phyloP scores from a whole-genome alignment of 2,329 filamentous ascomycete species.

The Pochonia chlamydosporia region DNA sequence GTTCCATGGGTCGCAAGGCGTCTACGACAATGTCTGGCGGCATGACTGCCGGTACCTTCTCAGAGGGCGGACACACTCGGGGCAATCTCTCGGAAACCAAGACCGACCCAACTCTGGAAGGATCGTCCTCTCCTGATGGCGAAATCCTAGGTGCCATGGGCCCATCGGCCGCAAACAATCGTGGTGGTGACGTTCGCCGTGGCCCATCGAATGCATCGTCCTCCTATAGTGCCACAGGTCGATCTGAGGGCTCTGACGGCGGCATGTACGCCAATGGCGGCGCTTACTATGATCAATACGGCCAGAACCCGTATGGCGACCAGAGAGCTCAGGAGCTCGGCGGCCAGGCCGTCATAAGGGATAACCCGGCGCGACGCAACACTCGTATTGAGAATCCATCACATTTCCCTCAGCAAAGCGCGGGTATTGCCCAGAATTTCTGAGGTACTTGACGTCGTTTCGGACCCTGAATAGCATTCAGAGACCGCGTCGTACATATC shows the following conservation, averaged over 20 bases:
- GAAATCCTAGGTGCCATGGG: slow-evolving; percentile 82
- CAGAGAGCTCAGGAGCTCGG: slow-evolving; percentile 36
- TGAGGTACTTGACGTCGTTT: slow-evolving; percentile 35
- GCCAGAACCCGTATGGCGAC: slow-evolving; percentile 50
- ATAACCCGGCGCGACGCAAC: slow-evolving; percentile 87
- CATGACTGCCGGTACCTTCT: slow-evolving; percentile 58
- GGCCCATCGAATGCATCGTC: slow-evolving; percentile 95
- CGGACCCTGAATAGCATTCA: neutral
- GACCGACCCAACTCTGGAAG: slow-evolving; percentile 57
- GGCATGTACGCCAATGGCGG: slow-evolving; percentile 40
- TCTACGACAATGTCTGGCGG: slow-evolving; percentile 87
- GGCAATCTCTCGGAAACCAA: slow-evolving; percentile 61
- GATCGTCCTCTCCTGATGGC: slow-evolving; percentile 57
- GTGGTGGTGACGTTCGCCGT: slow-evolving; percentile 67
- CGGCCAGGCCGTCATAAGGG: slow-evolving; percentile 77
- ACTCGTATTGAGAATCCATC: slow-evolving; percentile 89
- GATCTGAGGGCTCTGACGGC: slow-evolving; percentile 63
- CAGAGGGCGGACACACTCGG: slow-evolving; percentile 64
- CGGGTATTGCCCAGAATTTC: slow-evolving; percentile 96
- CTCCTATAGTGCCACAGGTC: slow-evolving; percentile 78
- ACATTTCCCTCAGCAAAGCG: slow-evolving; percentile 86
- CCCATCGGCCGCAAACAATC: slow-evolving; percentile 60
- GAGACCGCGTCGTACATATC: neutral
- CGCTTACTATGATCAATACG: slow-evolving; percentile 56
- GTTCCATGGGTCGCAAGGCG: slow-evolving; percentile 71